Percentiles rank a stretch among this genome's conserved stretches.
These are phyloP conservation scores for Trichoderma simmonsii DNA, from an alignment of 2,329 filamentous ascomycete species.

Conservation along the genomic window DNA sequence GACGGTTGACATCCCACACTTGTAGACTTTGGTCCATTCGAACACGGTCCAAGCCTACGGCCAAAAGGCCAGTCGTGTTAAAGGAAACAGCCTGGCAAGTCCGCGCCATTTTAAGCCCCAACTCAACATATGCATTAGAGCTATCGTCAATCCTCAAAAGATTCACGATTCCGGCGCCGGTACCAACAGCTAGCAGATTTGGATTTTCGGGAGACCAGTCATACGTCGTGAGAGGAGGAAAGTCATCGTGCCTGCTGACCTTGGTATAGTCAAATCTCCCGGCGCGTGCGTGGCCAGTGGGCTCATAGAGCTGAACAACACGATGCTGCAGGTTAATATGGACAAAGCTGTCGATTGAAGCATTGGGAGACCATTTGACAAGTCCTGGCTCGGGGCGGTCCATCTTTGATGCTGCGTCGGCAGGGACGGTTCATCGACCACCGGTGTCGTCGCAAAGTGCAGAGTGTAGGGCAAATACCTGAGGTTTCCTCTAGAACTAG, in stretches of 20 bases:
- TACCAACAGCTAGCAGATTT: constrained; percentile 71
- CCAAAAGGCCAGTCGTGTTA: constrained; percentile 67
- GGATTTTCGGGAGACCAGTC: constrained; percentile 63
- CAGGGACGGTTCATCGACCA: not conserved
- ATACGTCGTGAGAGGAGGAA: constrained; percentile 62
- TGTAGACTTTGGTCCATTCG: constrained; percentile 79
- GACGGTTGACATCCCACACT: constrained; percentile 73
- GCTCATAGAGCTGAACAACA: constrained; percentile 61
- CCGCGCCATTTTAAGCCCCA: constrained; percentile 70
- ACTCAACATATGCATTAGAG: constrained; percentile 61
- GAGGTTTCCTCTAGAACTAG: not conserved
- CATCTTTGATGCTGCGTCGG: constrained; percentile 36
- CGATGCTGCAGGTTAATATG: constrained; percentile 64
- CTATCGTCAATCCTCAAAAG: constrained; percentile 70
- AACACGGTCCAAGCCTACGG: constrained; percentile 76
- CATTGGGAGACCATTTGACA: constrained; percentile 64
- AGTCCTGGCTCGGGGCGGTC: constrained; percentile 61
- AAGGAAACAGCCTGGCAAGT: constrained; percentile 81
- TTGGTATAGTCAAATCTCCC: constrained; percentile 57
- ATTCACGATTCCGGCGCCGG: constrained; percentile 70
- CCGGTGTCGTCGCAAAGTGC: not conserved
- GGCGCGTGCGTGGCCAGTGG: constrained; percentile 56
- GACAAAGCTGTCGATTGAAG: constrained; percentile 57
- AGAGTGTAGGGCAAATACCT: not conserved
- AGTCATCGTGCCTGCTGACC: constrained; percentile 58